These are phyloP conservation scores for Dioszegia aurantiaca DNA, from an alignment of 768 basidiomycete species.

Conservation along the genomic window DNA sequence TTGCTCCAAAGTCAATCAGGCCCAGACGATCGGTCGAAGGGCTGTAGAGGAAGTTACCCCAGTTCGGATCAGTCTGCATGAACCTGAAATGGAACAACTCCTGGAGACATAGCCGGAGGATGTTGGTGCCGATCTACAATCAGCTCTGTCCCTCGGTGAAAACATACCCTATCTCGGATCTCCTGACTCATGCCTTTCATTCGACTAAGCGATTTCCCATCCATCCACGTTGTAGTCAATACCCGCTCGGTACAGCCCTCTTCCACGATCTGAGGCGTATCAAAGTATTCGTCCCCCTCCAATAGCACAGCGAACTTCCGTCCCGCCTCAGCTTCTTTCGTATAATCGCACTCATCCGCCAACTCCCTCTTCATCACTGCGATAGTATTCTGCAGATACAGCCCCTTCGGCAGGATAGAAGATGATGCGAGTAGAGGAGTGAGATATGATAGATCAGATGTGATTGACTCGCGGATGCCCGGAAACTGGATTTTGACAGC, in stretches of 20 bases:
- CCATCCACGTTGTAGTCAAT: conserved; percentile 82
- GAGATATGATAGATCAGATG: conserved; percentile 81
- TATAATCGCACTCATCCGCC: conserved; percentile 87
- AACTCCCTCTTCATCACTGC: conserved; percentile 85
- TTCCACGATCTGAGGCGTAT: conserved; percentile 77
- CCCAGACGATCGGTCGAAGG: conserved; percentile 55
- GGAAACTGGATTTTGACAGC: conserved; percentile 89
- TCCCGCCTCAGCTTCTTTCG: conserved; percentile 72
- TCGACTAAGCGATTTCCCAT: conserved; percentile 74
- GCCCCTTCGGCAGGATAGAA: conserved; percentile 74
- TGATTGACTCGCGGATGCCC: conserved; percentile 78
- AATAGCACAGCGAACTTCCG: conserved; percentile 57
- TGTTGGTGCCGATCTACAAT: conserved; percentile 71
- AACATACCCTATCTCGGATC: conserved; percentile 69
- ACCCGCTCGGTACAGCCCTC: conserved; percentile 75
- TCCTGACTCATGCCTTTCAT: conserved; percentile 58
- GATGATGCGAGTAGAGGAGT: conserved; percentile 77
- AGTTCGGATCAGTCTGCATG: conserved; percentile 99
- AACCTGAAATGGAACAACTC: conserved; percentile 86
- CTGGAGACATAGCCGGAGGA: conserved; percentile 79
- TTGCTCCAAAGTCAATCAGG: conserved; percentile 94
- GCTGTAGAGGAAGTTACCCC: conserved; percentile 96
- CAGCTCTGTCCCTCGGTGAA: not conserved
- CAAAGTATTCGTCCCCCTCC: conserved; percentile 63
- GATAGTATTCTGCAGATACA: conserved; percentile 86